phyloP scores from a whole-genome alignment of 805 yeast species.

The Wickerhamiella kurtzmanii region DNA sequence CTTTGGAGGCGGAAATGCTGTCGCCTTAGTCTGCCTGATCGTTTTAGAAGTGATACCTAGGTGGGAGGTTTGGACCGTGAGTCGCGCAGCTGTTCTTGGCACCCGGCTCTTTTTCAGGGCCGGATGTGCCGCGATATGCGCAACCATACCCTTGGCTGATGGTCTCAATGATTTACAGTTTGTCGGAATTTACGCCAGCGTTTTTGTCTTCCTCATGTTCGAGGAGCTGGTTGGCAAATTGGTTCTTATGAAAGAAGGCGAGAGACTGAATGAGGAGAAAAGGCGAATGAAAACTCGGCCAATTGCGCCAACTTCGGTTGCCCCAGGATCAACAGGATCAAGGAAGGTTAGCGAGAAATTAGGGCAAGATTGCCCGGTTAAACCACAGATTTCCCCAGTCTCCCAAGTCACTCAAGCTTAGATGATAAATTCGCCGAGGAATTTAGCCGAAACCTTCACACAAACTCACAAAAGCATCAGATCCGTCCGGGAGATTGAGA shows the following conservation, averaged over 20 bases:
- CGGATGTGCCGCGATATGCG: slow-evolving; percentile 1
- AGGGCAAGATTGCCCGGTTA: no score
- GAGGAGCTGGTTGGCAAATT: slow-evolving; percentile 7
- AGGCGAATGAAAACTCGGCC: neutral
- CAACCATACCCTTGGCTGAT: slow-evolving; percentile 1
- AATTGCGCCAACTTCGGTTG: neutral
- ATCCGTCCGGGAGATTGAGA: no score
- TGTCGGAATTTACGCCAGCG: slow-evolving; percentile 6
- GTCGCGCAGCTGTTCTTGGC: neutral
- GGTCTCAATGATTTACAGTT: slow-evolving; percentile 2
- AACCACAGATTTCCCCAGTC: no score
- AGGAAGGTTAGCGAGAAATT: no score
- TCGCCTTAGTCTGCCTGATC: slow-evolving; percentile 3
- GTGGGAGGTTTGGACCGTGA: slow-evolving; percentile 5
- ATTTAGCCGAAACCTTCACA: no score
- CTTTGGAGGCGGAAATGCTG: slow-evolving; percentile 7
- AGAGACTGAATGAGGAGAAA: neutral
- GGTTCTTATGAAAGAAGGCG: slow-evolving; percentile 1
- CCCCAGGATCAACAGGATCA: no score
- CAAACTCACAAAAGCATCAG: no score
- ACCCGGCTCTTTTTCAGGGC: slow-evolving; percentile 2
- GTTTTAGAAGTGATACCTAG: slow-evolving; percentile 1
- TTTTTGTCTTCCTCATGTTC: slow-evolving; percentile 3
- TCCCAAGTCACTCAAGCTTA: no score
- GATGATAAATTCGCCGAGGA: no score